Evolutionary conservation across 23 red algal species (phyloP).

Genomic region (Agarophyton chilense): DNA sequence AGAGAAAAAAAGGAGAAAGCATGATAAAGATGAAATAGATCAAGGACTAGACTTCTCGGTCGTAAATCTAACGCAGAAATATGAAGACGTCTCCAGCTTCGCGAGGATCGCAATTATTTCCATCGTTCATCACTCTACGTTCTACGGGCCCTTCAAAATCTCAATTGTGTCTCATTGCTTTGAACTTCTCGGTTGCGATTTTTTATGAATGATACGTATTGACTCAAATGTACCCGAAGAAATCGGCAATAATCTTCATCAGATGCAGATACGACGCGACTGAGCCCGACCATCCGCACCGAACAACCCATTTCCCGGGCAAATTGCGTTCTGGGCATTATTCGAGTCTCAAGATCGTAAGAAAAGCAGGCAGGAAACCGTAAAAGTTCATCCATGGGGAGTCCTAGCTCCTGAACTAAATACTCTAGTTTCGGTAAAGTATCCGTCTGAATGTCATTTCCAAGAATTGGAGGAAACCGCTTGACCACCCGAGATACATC

Average conservation of each 20-base stretch:
- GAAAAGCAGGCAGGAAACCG: slow-evolving; percentile 81
- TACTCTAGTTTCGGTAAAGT: slow-evolving; percentile 75
- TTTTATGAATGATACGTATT: background rate
- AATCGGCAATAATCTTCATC: slow-evolving; percentile 62
- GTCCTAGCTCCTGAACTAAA: slow-evolving; percentile 49
- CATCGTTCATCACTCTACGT: no score
- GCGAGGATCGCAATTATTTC: no score
- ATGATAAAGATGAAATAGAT: no score
- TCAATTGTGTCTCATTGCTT: no score
- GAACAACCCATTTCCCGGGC: slow-evolving; percentile 25
- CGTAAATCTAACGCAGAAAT: no score
- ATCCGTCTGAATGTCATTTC: slow-evolving; percentile 55
- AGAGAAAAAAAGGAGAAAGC: no score
- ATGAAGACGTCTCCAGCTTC: no score
- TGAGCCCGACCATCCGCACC: slow-evolving; percentile 33
- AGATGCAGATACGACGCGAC: background rate
- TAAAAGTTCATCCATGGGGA: slow-evolving; percentile 62
- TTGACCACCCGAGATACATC: slow-evolving; percentile 67
- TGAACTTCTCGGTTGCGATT: background rate
- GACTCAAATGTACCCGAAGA: background rate
- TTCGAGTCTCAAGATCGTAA: slow-evolving; percentile 57
- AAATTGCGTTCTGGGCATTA: slow-evolving; percentile 76
- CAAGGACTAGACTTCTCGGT: no score
- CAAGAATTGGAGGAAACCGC: slow-evolving; percentile 65
- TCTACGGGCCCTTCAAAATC: no score